A percentile compares a stretch with the other conserved stretches of the same genome.
These are phyloP conservation scores for Lipomyces orientalis DNA, from an alignment of 805 yeast genomes.

Conservation along the genomic window DNA sequence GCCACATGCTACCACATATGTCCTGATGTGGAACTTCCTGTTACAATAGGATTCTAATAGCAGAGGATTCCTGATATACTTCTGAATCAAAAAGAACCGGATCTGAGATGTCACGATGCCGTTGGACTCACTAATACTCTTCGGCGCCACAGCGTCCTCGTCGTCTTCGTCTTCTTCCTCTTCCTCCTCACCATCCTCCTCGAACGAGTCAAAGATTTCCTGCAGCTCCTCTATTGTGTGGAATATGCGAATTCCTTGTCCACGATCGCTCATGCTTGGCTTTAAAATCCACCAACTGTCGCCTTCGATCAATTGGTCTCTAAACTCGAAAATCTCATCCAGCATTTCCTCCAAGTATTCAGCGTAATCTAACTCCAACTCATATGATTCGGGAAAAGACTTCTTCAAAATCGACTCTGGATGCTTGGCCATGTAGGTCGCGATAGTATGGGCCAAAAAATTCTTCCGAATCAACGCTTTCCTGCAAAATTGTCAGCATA, in stretches of 20 bases:
- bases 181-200: constrained; percentile 69
- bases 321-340: constrained; percentile 88
- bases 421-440: constrained; percentile 71
- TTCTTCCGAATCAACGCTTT: constrained; percentile 92
- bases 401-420: constrained; percentile 64
- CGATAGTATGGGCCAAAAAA: constrained; percentile 83
- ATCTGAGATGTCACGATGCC: constrained; percentile 85
- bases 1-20: constrained; percentile 79
- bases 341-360: constrained; percentile 93
- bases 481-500: constrained; percentile 44
- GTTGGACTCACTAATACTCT: constrained; percentile 60
- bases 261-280: constrained; percentile 97
- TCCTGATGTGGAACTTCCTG: constrained; percentile 87
- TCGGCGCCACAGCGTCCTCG: constrained; percentile 43
- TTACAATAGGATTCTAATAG: constrained; percentile 62
- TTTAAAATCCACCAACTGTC: constrained; percentile 74
- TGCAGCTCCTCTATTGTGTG: constrained; percentile 79
- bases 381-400: constrained; percentile 76
- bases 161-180: constrained; percentile 58
- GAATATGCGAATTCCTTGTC: constrained; percentile 91
- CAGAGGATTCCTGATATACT: constrained; percentile 73
- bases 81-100: constrained; percentile 89
- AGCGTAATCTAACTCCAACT: constrained; percentile 90
- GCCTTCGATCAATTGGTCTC: constrained; percentile 75
- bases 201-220: constrained; percentile 81